Conservation (phyloP, 192 early-diverging fungal species). For the Phycomyces nitens region DNA sequence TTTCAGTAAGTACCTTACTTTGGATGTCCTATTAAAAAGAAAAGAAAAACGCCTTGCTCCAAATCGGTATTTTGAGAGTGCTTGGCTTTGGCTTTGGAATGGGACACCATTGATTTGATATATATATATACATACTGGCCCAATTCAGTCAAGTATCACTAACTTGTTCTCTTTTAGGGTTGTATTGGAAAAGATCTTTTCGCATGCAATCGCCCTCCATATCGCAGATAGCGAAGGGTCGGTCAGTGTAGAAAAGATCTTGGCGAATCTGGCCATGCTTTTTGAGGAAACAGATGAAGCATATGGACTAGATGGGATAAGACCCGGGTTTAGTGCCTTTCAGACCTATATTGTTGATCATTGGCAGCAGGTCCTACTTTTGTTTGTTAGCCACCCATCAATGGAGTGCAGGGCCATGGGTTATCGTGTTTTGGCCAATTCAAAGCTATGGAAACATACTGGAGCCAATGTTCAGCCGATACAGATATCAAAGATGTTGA, state of each 20-base stretch:
- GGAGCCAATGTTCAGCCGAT: neutral
- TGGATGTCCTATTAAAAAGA: neutral
- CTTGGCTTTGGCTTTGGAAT: too few species aligned
- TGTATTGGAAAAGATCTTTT: slow-evolving; percentile 26
- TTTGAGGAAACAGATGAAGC: slow-evolving; percentile 20
- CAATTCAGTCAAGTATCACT: too few species aligned
- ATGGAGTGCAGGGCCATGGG: slow-evolving; percentile 28
- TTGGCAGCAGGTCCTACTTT: slow-evolving; percentile 27
- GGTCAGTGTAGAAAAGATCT: slow-evolving; percentile 18
- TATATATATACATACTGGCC: too few species aligned
- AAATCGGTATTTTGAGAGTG: too few species aligned
- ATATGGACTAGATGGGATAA: neutral
- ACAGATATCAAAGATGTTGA: slow-evolving; percentile 8
- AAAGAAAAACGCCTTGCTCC: too few species aligned
- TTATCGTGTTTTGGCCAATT: slow-evolving; percentile 19
- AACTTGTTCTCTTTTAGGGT: slow-evolving; percentile 4
- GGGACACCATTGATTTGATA: too few species aligned
- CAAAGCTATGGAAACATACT: slow-evolving; percentile 18
- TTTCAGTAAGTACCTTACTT: slow-evolving; percentile 20
- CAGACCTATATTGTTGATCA: slow-evolving; percentile 17
- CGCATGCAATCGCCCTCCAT: slow-evolving; percentile 20
- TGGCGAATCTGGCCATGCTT: slow-evolving; percentile 22
- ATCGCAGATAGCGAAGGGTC: slow-evolving; percentile 24
- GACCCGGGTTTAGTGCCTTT: slow-evolving; percentile 12
- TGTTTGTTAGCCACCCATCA: slow-evolving; percentile 32